phyloP scores from a whole-genome alignment of 441 rosid genomes.

The Adansonia rubrostipa region DNA sequence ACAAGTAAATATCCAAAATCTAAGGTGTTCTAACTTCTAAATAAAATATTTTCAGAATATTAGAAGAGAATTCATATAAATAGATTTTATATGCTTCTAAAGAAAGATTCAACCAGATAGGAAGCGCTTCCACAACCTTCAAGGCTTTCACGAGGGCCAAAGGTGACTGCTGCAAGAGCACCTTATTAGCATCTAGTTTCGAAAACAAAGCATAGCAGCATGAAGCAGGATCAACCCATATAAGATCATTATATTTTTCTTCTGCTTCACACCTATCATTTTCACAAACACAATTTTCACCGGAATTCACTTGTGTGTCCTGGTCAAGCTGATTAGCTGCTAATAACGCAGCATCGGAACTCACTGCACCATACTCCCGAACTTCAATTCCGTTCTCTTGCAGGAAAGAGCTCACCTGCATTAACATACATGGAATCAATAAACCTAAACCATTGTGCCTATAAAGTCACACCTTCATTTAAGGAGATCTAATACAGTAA shows the following conservation, averaged over 20 bases:
- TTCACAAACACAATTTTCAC: constrained; percentile 23
- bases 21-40: background rate
- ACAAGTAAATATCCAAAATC: background rate
- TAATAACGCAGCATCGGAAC: constrained; percentile 71
- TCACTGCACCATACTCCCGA: constrained; percentile 64
- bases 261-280: constrained; percentile 40
- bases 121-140: constrained; percentile 58
- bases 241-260: constrained; percentile 42
- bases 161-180: constrained; percentile 78
- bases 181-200: constrained; percentile 68
- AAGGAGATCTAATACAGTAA: background rate
- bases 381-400: constrained; percentile 68
- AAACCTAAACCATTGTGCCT: background rate
- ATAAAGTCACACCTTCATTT: background rate
- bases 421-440: background rate
- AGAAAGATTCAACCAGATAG: background rate
- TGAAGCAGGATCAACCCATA: constrained; percentile 82
- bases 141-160: constrained; percentile 89
- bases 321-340: constrained; percentile 59
- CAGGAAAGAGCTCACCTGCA: constrained; percentile 59
- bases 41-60: background rate
- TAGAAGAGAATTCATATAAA: background rate
- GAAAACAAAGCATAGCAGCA: constrained; percentile 91
- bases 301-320: constrained; percentile 31
- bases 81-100: background rate